Percentiles rank a stretch among this genome's conserved stretches.
Conservation (phyloP, 2,329 filamentous ascomycete genomes). For the Fusarium anthophilum region DNA sequence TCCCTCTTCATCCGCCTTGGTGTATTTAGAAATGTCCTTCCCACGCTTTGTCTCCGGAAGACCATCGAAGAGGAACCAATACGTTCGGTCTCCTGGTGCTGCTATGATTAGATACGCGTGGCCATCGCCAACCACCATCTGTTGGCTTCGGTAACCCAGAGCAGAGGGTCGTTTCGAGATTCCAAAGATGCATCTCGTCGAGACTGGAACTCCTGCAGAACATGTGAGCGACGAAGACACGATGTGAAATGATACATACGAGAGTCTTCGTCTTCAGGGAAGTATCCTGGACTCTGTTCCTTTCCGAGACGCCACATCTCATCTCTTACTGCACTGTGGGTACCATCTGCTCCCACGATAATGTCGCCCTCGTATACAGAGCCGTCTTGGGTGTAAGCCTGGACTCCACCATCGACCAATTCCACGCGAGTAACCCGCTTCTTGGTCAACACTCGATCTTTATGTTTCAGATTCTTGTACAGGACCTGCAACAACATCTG, state of each 20-base stretch:
- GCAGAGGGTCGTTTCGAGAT: not conserved
- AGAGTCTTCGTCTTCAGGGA: not conserved
- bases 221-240: not conserved
- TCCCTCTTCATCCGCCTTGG: not conserved
- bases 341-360: slow-evolving; percentile 6
- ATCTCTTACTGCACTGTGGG: not conserved
- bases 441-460: not conserved
- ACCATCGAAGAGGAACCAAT: not conserved
- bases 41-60: not conserved
- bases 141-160: not conserved
- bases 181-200: not conserved
- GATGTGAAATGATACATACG: too few species aligned
- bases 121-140: not conserved
- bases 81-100: not conserved
- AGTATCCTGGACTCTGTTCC: not conserved
- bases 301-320: not conserved
- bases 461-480: not conserved
- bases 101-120: not conserved
- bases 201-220: not conserved
- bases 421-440: not conserved
- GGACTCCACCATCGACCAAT: not conserved
- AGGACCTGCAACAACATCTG: not conserved
- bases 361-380: not conserved
- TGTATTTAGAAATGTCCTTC: not conserved
- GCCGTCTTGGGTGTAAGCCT: not conserved